phyloP scores from a whole-genome alignment of 2,329 filamentous ascomycete species.

The Plectosphaerella cucumerina region DNA sequence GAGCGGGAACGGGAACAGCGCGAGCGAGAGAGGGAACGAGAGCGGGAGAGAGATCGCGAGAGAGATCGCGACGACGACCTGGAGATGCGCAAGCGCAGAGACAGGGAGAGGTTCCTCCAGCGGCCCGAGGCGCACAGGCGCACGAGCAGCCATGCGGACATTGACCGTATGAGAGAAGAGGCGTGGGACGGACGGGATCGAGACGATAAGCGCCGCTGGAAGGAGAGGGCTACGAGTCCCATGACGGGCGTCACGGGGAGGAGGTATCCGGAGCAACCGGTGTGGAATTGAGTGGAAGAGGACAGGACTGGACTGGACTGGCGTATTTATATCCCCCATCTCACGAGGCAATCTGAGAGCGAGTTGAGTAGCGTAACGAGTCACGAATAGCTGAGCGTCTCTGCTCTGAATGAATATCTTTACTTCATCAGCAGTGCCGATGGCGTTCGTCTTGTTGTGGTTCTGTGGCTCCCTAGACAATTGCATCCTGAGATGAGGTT shows the following conservation, averaged over 20 bases:
- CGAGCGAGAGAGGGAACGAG: slow-evolving; percentile 25
- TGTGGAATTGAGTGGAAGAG: slow-evolving; percentile 7
- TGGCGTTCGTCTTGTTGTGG: no score
- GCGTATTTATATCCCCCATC: background rate
- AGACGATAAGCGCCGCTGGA: slow-evolving; percentile 13
- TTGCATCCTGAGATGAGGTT: no score
- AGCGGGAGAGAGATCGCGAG: slow-evolving; percentile 26
- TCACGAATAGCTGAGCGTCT: background rate
- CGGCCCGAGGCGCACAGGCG: slow-evolving; percentile 37
- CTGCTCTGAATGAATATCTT: background rate
- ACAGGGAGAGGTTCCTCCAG: slow-evolving; percentile 26
- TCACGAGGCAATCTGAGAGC: background rate
- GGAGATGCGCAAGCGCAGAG: slow-evolving; percentile 23
- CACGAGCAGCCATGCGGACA: slow-evolving; percentile 47
- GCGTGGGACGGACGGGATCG: slow-evolving; percentile 9
- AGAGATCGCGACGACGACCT: slow-evolving; percentile 26
- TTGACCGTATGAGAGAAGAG: slow-evolving; percentile 28
- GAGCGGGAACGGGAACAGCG: slow-evolving; percentile 20
- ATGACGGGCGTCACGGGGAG: slow-evolving; percentile 12
- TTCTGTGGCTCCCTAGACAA: no score
- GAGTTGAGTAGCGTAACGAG: background rate
- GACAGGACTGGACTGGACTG: background rate
- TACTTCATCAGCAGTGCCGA: no score
- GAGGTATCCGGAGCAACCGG: slow-evolving; percentile 12
- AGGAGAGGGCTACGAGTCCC: slow-evolving; percentile 6